Conservation (phyloP, 83 land plant genomes). For the Thuja plicata region DNA sequence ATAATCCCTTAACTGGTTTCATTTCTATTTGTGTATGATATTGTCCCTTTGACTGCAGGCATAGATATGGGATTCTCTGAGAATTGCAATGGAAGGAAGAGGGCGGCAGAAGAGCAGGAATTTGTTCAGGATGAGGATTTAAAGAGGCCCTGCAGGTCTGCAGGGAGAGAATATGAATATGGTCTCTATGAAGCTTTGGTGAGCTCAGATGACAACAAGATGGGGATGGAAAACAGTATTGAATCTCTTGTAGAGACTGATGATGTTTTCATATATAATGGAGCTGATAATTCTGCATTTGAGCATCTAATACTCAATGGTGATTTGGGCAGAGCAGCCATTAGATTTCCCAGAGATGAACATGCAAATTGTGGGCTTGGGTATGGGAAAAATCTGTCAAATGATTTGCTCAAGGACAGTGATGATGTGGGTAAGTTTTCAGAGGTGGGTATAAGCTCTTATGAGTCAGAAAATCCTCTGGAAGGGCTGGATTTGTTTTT, state of each 20-base stretch:
- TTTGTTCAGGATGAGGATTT: background rate
- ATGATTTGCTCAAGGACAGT: background rate
- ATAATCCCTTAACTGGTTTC: background rate
- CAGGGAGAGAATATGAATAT: background rate
- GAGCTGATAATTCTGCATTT: background rate
- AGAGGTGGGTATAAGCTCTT: background rate
- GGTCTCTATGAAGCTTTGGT: background rate
- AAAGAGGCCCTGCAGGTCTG: background rate
- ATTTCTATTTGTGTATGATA: background rate
- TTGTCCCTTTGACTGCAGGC: background rate
- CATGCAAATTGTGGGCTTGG: background rate
- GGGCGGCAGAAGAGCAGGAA: background rate
- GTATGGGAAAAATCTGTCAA: background rate
- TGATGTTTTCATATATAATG: background rate
- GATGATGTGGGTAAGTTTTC: background rate
- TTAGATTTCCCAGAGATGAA: background rate
- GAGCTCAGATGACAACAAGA: background rate
- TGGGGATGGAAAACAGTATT: background rate
- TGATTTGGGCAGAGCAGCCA: background rate
- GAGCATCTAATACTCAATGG: conserved; percentile 3
- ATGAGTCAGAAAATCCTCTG: conserved; percentile 3
- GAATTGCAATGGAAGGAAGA: conserved; percentile 11
- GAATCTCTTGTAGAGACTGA: background rate
- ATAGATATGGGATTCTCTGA: background rate
- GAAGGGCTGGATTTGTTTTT: conserved; percentile 14